These are phyloP conservation scores for Phytophthora sansomeana DNA, from an alignment of 352 stramenopile species.

Conservation along the genomic window DNA sequence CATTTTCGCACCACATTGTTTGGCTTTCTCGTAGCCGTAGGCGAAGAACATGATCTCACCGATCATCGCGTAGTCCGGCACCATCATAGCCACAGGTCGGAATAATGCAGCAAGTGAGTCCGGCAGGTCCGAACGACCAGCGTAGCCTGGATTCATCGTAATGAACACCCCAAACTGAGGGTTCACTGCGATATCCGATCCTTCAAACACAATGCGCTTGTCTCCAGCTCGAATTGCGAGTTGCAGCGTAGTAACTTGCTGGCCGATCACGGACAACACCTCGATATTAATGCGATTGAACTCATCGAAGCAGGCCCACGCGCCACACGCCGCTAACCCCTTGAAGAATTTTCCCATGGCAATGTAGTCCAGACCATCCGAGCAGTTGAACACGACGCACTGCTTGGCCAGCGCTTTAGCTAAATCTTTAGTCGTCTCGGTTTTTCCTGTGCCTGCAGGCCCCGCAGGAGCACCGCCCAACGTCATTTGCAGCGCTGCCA, in stretches of 20 bases:
- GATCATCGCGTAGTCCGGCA: constrained; percentile 96
- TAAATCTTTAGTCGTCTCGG: constrained; percentile 94
- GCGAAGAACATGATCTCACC: constrained; percentile 97
- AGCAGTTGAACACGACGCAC: constrained; percentile 97
- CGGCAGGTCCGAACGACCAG: constrained; percentile 93
- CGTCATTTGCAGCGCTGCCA: constrained; percentile 96
- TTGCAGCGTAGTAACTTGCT: constrained; percentile 88
- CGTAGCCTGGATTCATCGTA: constrained; percentile 97
- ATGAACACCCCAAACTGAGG: constrained; percentile 96
- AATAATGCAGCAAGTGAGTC: constrained; percentile 96
- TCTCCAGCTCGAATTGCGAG: constrained; percentile 89
- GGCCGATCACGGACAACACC: constrained; percentile 86
- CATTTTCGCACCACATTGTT: constrained; percentile 95
- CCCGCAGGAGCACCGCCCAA: constrained; percentile 93
- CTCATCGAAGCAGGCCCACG: constrained; percentile 97
- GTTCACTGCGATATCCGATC: constrained; percentile 94
- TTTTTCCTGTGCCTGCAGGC: constrained; percentile 94
- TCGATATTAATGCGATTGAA: constrained; percentile 98
- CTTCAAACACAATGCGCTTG: constrained; percentile 94
- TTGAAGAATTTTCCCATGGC: constrained; percentile 96
- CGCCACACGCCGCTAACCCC: constrained; percentile 91
- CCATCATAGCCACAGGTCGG: constrained; percentile 97
- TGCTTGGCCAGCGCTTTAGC: constrained; percentile 95
- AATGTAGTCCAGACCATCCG: constrained; percentile 95
- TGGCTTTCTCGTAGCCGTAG: constrained; percentile 94